These are phyloP conservation scores for Boechera divaricarpa DNA, from an alignment of 345 rosid genomes.

Conservation along the genomic window DNA sequence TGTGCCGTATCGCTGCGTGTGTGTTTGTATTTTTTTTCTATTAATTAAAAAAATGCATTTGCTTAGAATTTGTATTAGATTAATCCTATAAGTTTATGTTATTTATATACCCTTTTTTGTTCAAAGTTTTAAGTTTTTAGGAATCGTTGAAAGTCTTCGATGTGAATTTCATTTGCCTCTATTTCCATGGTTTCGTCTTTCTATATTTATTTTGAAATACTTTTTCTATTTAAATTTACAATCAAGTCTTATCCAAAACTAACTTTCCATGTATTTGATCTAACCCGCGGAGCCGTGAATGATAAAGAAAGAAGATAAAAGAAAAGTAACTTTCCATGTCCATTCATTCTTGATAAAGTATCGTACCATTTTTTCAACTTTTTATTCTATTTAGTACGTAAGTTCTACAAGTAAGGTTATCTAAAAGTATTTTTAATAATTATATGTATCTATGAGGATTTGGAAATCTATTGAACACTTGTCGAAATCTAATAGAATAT, in stretches of 20 bases:
- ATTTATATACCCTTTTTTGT: no score
- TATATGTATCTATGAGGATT: not conserved
- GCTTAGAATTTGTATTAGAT: not conserved
- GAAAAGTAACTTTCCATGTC: conserved; percentile 24
- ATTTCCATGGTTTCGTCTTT: not conserved
- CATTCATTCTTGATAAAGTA: not conserved
- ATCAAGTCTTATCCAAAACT: conserved; percentile 22
- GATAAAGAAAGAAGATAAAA: not conserved
- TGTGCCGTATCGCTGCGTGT: conserved; percentile 14
- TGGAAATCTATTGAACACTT: conserved; percentile 1
- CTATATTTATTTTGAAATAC: conserved; percentile 11
- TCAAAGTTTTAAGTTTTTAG: no score
- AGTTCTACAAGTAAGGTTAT: not conserved
- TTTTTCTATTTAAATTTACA: not conserved
- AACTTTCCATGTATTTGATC: no score
- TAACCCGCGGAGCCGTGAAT: no score
- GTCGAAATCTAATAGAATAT: not conserved
- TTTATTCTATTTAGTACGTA: not conserved
- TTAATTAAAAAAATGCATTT: not conserved
- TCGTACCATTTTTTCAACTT: not conserved
- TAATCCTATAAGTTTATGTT: not conserved
- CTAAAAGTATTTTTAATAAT: not conserved
- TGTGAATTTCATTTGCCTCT: not conserved
- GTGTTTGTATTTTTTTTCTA: conserved; percentile 7
- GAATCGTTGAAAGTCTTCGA: not conserved